These are phyloP conservation scores for Suillus ampliporus DNA, from an alignment of 768 basidiomycete species.

Conservation along the genomic window DNA sequence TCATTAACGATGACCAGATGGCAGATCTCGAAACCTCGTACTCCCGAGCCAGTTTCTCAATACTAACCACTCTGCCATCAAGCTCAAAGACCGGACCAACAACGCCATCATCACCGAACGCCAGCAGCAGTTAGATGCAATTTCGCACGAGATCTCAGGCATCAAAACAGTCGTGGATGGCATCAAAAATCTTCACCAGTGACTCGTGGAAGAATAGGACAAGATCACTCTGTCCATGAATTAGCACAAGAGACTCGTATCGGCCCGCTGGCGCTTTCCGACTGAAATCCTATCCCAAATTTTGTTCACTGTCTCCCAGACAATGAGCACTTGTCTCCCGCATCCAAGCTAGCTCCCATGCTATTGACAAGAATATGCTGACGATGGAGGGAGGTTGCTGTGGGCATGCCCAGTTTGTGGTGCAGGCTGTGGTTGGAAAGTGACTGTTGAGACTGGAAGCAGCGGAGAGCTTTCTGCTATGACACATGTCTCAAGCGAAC, in stretches of 20 bases:
- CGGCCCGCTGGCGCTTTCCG: slow-evolving; percentile 45
- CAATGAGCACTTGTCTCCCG: slow-evolving; percentile 17
- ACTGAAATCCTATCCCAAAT: slow-evolving; percentile 54
- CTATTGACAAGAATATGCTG: slow-evolving; percentile 46
- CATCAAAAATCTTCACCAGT: slow-evolving; percentile 16
- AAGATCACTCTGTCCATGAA: slow-evolving; percentile 25
- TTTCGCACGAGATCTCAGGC: slow-evolving; percentile 16
- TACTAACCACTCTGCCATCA: slow-evolving; percentile 24
- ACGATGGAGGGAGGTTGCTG: slow-evolving; percentile 46
- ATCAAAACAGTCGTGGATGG: slow-evolving; percentile 22
- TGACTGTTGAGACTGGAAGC: slow-evolving; percentile 32
- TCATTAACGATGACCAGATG: slow-evolving; percentile 13
- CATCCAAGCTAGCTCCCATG: slow-evolving; percentile 35
- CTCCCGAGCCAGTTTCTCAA: slow-evolving; percentile 18
- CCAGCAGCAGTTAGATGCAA: slow-evolving; percentile 19
- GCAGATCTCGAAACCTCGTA: slow-evolving; percentile 25
- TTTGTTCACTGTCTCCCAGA: slow-evolving; percentile 43
- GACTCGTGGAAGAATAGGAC: slow-evolving; percentile 17
- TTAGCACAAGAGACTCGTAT: slow-evolving; percentile 25
- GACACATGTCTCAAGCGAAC: slow-evolving; percentile 15
- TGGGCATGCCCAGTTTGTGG: slow-evolving; percentile 52
- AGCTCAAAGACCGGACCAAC: slow-evolving; percentile 14
- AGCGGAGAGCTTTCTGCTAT: slow-evolving; percentile 19
- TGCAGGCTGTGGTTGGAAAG: slow-evolving; percentile 22
- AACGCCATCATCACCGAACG: slow-evolving; percentile 20